Evolutionary conservation across 192 early-diverging fungal genomes (phyloP), one percentile per base, ranked within the genome.

Genomic region (Hyaloraphidium curvatum): DNA sequence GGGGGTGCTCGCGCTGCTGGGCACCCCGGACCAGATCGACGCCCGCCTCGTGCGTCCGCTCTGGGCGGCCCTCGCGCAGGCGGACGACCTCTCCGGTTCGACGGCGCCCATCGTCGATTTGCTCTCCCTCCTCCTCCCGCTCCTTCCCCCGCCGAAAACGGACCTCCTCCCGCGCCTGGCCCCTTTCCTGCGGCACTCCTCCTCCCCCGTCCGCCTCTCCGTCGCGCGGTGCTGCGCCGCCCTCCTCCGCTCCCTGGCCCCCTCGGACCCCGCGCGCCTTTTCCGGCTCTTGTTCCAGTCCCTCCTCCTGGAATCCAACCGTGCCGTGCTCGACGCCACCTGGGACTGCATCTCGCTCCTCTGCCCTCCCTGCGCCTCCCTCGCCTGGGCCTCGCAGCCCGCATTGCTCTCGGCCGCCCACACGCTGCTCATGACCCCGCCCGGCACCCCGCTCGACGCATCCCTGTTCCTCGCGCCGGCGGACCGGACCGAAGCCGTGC

Each of bases 131-230:
- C 67, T 98, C 50, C 77, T 91, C 55, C 63, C 62, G 25, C 23
- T 50, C 30, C 7, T n/a, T n/a, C 55, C 3, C 22, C 25, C 55
- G 2, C 22, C 7, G 55, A 70, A 25, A 3, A 35, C 16, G 30
- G 17, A 54, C 30, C 67, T 91, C 9, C 75, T 93, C n/a, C 89
- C 91, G 3, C 74, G 85, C 11, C 68, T 98, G 39, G 83, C 79
- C 51, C 88, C 87, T n/a, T 95, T 96, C 61, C 87, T 98, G 63
- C 79, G 95, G 29, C 92, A 98, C 56, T 81, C 87, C 0, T 83
- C 94, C 30, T 71, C 75, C 1, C 71, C 74, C 28, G 95, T 98
- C 16, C 83, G 95, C 1, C 56, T 69, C 0, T 86, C 92, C 0
- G 86, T 88, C 0, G 57, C 96, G 25, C 39, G 51, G 51, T 55